Evolutionary conservation across 1,284 basidiomycete species (phyloP), one percentile per base, ranked within the genome.

Genomic region (Amylostereum chailletii): DNA sequence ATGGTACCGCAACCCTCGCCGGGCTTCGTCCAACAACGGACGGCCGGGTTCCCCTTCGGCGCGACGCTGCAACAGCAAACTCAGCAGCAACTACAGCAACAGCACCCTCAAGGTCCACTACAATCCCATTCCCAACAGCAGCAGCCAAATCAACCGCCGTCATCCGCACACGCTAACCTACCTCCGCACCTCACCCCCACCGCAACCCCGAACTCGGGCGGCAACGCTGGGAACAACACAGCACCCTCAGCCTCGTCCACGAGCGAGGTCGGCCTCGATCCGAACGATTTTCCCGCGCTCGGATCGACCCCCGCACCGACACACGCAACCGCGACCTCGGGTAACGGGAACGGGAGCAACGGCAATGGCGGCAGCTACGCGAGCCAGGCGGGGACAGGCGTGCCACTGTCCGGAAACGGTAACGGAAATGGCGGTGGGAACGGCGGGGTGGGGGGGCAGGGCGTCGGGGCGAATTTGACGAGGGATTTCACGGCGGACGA

Each of bases 261-360:
- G 33, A 81, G 75, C 59, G 86, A 88, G 59, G 78, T 83, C 50
- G 83, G 80, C n/a, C 77, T 90, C 47, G 88, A 90, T 71, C 86
- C 80, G 34, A 90, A 85, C 60, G 88, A 91, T 65, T 91, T 91
- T 59, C 88, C 88, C 8, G 88, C 86, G 30, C 75, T 91, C 8
- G 86, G 87, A 42, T 82, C 86, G 34, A 67, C 70, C 11, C 66
- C 72, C 6, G 42, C 42, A 10, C 27, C n/a, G 42, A 26, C 42
- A 30, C 42, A 43, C 42, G 19, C 42, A 6, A 10, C 19, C 6
- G 59, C 65, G 27, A 69, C 59, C 50, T 62, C 65, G 41, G 58
- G 64, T 34, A 60, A 59, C 26, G 63, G 61, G 5, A 54, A 60
- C 11, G 62, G 69, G 32, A 64, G 55, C n/a, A 63, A 63, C 29